Percentiles rank a stretch among this genome's conserved stretches.
These are phyloP conservation scores for Citeromyces matritensis DNA, from an alignment of 805 yeast genomes.

Conservation along the genomic window DNA sequence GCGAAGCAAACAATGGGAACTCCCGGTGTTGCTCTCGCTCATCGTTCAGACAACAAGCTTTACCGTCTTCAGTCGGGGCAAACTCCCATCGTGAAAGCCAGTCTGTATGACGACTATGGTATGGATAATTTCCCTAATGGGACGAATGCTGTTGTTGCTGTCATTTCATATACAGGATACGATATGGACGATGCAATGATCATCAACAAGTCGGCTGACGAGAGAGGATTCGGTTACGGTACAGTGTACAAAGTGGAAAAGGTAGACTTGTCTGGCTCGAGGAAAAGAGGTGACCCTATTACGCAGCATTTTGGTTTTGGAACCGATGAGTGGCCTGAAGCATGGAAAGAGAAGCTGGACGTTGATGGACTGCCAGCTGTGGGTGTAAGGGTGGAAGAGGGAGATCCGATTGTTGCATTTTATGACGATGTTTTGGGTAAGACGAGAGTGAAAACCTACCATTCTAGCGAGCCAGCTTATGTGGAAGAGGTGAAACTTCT, in stretches of 20 bases:
- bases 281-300: conserved; percentile 88
- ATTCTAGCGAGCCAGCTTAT: conserved; percentile 86
- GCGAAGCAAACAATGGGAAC: conserved; percentile 99
- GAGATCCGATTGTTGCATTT: conserved; percentile 90
- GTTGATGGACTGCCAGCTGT: conserved; percentile 85
- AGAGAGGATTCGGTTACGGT: conserved; percentile 96
- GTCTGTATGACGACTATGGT: conserved; percentile 87
- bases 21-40: conserved; percentile 89
- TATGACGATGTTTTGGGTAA: conserved; percentile 84
- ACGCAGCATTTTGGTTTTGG: conserved; percentile 94
- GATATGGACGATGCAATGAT: conserved; percentile 99
- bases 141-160: conserved; percentile 96
- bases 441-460: conserved; percentile 86
- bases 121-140: conserved; percentile 99
- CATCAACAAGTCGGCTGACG: conserved; percentile 91
- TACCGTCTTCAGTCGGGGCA: conserved; percentile 92
- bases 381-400: conserved; percentile 82
- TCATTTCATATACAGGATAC: conserved; percentile 95
- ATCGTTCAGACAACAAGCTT: conserved; percentile 88
- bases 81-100: conserved; percentile 93
- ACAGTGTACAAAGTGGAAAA: conserved; percentile 91
- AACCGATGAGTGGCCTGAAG: conserved; percentile 79
- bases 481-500: conserved; percentile 89
- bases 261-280: conserved; percentile 60
- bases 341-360: conserved; percentile 81